Evolutionary conservation across 2,329 filamentous ascomycete genomes (phyloP), one percentile per base, ranked within the genome.

Genomic region (Aspergillus floridensis): DNA sequence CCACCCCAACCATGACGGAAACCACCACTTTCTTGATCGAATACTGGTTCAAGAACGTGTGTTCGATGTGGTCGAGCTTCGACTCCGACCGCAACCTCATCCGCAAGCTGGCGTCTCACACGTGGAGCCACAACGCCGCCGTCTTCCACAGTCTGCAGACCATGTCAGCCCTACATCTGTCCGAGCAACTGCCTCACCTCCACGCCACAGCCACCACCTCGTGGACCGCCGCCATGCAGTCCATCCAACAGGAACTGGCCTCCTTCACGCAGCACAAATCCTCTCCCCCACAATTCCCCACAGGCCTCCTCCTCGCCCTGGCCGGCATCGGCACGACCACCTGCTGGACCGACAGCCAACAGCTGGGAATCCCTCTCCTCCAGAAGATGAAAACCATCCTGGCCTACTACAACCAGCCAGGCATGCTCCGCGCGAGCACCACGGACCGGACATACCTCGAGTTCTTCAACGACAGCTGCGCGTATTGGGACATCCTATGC

Each of bases 381-480:
- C 19, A 29, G 48, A 49, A 49, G 21, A 49, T 49, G 48, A 49
- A 49, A 12, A 26, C 48, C 10, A n/a, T 49, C 4, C 48, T 49
- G 0, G 48, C 48, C 4, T 29, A 49, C 48, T 49, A 49, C 48
- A 49, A 49, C 48, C 48, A 29, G 2, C 29, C 48, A 10, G 48
- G 22, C 6, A 29, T 29, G 48, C 48, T 24, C 6, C 6, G 14
- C 12, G 14, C 38, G 22, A 4, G 11, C 7, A 4, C 14, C 21
- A 29, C 48, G 0, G 48, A 49, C 4, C 21, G 48, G 7, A 8
- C 26, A 4, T 49, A 49, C n/a, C 22, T 49, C n/a, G 48, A 49
- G 16, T 49, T 49, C 48, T 49, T 49, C 48, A 49, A 49, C 48
- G 48, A 49, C 21, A 49, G 48, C 48, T 49, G 48, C 48, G 29